Base-by-base conservation (phyloP, 306 rosid genomes). In the Rosa lucieae region DNA sequence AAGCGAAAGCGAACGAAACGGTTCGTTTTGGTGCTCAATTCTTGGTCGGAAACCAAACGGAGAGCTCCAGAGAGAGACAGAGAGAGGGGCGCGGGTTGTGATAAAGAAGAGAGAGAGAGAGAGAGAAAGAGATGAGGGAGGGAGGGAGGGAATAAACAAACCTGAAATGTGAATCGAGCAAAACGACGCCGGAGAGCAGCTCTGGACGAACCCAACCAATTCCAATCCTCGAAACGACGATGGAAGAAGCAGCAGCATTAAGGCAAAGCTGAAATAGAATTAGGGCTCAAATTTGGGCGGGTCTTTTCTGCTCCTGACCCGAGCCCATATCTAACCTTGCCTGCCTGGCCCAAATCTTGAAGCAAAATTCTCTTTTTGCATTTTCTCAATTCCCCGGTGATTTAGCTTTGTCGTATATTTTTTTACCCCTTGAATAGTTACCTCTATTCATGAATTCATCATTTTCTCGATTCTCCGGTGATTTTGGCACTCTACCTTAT, bases 151-250 rank as follows among this genome's bases (percentile, higher is more conserved):
- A 62, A 63, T 63, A 76, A 76, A 47, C 79, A 47, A 76, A 76
- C 79, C 79, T 76, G 72, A 76, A 75, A 75, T 61, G 70, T 13
- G 20, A 74, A 40, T 74, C 67, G 63, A 48, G n/a, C 53, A 76
- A 76, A 76, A 76, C 79, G 79, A 76, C 79, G 79, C 72, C 79
- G 79, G 79, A 76, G 79, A 63, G 72, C 21, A 29, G 72, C 72
- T 18, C 47, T 15, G 58, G 59, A 2, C 37, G 51, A 75, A 11
- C 72, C 61, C 35, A 46, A 76, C 47, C 79, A 26, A 75, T 29
- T 63, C 43, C 58, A 10, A 76, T 43, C 61, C 62, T 76, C 79
- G 72, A 63, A 76, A 76, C 79, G 72, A 76, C 79, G 79, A 76
- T 32, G 72, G 79, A 63, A 35, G 48, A 61, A 5, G 6, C 5